Base-by-base conservation (phyloP, 306 rosid species). In the Quercus ilex region DNA sequence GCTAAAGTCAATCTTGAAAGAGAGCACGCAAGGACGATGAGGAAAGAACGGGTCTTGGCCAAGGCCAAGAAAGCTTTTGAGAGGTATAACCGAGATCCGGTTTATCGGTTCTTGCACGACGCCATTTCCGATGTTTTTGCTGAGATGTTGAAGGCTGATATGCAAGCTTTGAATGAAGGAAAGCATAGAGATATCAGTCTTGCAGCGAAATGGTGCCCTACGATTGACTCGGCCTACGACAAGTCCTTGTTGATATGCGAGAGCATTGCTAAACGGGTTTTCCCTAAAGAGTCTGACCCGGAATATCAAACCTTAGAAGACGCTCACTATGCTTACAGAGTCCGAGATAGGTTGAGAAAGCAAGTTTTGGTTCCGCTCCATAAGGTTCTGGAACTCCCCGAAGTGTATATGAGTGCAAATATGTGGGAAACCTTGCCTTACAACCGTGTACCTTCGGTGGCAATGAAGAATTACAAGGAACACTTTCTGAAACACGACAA, bases 191-290 rank as follows among this genome's bases (percentile, higher is more conserved):
- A 83, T 64, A 77, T 92, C 52, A 90, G 89, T 68, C 87, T 92
- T 11, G 91, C 97, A 15, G 91, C 93, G 0, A 90, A 90, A 49
- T 92, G 95, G 97, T 92, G 97, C 20, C 97, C 97, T 30, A 89
- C 93, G 1, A 69, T 92, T 17, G 95, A 90, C 18, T 90, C 92
- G 0, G 90, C 95, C 0, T 92, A 85, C 33, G 95, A 92, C 8
- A 86, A 78, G 0, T 85, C 88, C 2, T 87, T 92, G 0, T 63
- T 92, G 75, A 65, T 92, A 2, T 92, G 97, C 17, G 97, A 92
- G 55, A 80, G 88, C 79, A 84, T 90, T 1, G 93, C 92, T 0
- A 89, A 78, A 81, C 88, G 83, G 83, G 25, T 92, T 3, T 92
- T 89, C 79, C 86, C 91, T 3, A 33, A 33, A 33, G 35, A 5